phyloP scores from a whole-genome alignment of 306 rosid genomes.

The Lithocarpus polystachyus region DNA sequence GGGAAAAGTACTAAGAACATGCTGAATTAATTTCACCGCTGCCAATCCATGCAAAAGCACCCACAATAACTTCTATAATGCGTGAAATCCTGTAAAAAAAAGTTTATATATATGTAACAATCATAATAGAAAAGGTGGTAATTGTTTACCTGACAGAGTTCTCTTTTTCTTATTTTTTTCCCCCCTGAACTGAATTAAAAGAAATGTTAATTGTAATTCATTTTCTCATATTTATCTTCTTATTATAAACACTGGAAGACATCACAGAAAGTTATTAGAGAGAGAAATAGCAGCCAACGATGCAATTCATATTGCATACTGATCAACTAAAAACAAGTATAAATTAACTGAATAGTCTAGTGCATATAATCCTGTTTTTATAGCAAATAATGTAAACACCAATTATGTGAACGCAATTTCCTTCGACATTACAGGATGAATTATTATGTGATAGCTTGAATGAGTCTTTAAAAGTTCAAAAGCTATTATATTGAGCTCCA shows the following conservation, averaged over 20 bases:
- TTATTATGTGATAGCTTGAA: too few relatives aligned
- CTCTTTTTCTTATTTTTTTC: background rate
- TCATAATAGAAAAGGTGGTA: slow-evolving; percentile 7
- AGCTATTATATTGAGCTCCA: too few relatives aligned
- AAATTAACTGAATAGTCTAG: too few relatives aligned
- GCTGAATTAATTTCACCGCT: slow-evolving; percentile 68
- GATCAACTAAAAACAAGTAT: too few relatives aligned
- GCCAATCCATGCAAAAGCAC: slow-evolving; percentile 77
- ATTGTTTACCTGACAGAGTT: background rate
- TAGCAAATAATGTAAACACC: too few relatives aligned
- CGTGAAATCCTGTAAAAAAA: slow-evolving; percentile 45
- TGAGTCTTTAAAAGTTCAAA: too few relatives aligned
- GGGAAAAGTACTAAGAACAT: slow-evolving; percentile 73
- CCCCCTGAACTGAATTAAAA: background rate
- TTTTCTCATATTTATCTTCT: background rate
- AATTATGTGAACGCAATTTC: too few relatives aligned
- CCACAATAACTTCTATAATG: slow-evolving; percentile 62
- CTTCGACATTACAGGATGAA: too few relatives aligned
- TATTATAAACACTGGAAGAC: background rate
- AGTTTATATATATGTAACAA: background rate
- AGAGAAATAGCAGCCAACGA: background rate
- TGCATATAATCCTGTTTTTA: too few relatives aligned
- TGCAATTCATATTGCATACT: too few relatives aligned
- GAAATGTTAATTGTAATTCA: background rate
- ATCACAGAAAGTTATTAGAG: background rate